Evolutionary conservation across 345 rosid species (phyloP), one percentile per base, ranked within the genome.

Genomic region (Eucalyptus leucophloia): DNA sequence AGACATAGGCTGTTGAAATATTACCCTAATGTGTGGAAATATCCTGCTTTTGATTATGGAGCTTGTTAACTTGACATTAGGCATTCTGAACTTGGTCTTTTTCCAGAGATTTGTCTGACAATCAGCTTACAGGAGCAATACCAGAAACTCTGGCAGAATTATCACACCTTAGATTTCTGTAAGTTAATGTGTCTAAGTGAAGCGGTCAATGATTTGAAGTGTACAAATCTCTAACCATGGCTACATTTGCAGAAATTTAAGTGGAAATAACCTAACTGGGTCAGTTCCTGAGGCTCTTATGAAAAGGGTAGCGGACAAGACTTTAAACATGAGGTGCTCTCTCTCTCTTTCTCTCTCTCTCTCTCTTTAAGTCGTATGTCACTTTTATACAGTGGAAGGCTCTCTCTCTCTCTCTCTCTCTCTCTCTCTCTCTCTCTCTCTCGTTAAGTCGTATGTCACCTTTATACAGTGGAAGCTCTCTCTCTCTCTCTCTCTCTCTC

Each of bases 41-140:
- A 62, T 14, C 18, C 9, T 30, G 10, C 47, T 16, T 37, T 19
- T 54, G 21, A 5, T 12, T 34, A 30, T 53, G 45, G 12, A 30
- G n/a, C 45, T 87, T 26, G 32, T 40, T 51, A 12, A 62, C 34
- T 62, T 13, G 69, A 28, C 17, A 62, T 62, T 7, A 62, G 69
- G 34, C 7, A 13, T 30, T 62, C 69, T 62, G 14, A 62, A 62
- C 69, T 40, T 53, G 16, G 10, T 45, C 56, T n/a, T 26, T 18
- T 18, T 7, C 10, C 93, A 95, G 98, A 91, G 96, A 96, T 89
- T 91, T 95, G 53, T 96, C 98, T 7, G 62, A 92, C 69, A 96
- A 94, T 87, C 92, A 54, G 72, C 90, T 96, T 72, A 88, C 91
- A 11, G 96, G 97, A 86, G 49, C 87, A 3, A 86, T 96, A 81